phyloP scores from a whole-genome alignment of 495 filamentous ascomycete genomes.

The Talaromyces thailandensis region DNA sequence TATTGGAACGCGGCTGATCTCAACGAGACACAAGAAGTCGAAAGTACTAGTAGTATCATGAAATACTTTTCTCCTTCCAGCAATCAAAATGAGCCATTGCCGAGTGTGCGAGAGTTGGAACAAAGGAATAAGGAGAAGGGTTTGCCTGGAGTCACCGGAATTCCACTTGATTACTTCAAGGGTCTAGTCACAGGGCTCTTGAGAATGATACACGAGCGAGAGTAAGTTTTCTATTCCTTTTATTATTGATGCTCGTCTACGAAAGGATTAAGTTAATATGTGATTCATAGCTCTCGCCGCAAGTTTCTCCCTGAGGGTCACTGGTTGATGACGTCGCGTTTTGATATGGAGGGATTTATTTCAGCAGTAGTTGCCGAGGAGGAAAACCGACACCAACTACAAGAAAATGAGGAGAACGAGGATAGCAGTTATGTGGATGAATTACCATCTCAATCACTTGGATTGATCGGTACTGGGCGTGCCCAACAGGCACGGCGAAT shows the following conservation, averaged over 20 bases:
- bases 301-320: slow-evolving; percentile 73
- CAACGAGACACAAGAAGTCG: slow-evolving; percentile 39
- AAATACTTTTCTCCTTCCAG: slow-evolving; percentile 42
- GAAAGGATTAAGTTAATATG: slow-evolving; percentile 1
- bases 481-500: slow-evolving; percentile 42
- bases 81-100: slow-evolving; percentile 13
- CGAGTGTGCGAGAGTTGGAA: slow-evolving; percentile 25
- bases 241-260: not conserved
- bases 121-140: slow-evolving; percentile 28
- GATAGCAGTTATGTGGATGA: slow-evolving; percentile 25
- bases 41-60: slow-evolving; percentile 40
- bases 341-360: slow-evolving; percentile 90
- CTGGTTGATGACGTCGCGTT: slow-evolving; percentile 89
- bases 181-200: slow-evolving; percentile 74
- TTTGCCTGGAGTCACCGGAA: slow-evolving; percentile 54
- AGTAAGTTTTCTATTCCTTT: slow-evolving; percentile 36
- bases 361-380: slow-evolving; percentile 81
- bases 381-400: slow-evolving; percentile 61
- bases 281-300: slow-evolving; percentile 54
- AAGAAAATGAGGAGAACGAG: slow-evolving; percentile 46
- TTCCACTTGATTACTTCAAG: slow-evolving; percentile 72
- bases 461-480: slow-evolving; percentile 42
- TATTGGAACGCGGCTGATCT: slow-evolving; percentile 76
- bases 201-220: slow-evolving; percentile 85
- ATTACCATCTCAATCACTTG: slow-evolving; percentile 17